Evolutionary conservation across 441 rosid species (phyloP).

Genomic region (Euphorbia schlechtendalii): DNA sequence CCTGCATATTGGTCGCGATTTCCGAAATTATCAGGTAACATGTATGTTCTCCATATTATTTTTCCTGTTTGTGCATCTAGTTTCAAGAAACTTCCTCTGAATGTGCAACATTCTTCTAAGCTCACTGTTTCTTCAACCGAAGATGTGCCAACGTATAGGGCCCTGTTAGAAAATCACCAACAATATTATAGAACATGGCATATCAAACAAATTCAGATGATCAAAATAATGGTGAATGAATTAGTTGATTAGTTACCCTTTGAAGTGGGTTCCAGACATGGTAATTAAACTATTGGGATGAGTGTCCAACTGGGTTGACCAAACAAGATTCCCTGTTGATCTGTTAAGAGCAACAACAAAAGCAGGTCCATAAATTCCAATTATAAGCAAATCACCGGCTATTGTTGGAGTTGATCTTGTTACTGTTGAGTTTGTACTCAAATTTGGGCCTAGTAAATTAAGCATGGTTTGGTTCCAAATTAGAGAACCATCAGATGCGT

Average conservation of each 20-base stretch:
- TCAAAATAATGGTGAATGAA: too few species aligned
- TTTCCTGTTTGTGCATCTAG: slow-evolving; percentile 21
- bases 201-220: too few species aligned
- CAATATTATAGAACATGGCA: too few species aligned
- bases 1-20: slow-evolving; percentile 28
- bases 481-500: slow-evolving; percentile 26
- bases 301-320: slow-evolving; percentile 34
- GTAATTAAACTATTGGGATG: slow-evolving; percentile 28
- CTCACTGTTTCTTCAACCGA: slow-evolving; percentile 30
- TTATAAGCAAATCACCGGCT: slow-evolving; percentile 27
- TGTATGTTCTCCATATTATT: slow-evolving; percentile 28
- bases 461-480: slow-evolving; percentile 31
- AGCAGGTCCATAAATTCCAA: slow-evolving; percentile 37
- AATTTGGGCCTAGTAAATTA: slow-evolving; percentile 22
- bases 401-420: slow-evolving; percentile 29
- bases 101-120: slow-evolving; percentile 33
- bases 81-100: slow-evolving; percentile 32
- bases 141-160: slow-evolving; percentile 32
- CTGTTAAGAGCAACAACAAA: slow-evolving; percentile 33
- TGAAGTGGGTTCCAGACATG: slow-evolving; percentile 38
- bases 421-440: slow-evolving; percentile 26
- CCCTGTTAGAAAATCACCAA: slow-evolving; percentile 13
- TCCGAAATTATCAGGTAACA: slow-evolving; percentile 35
- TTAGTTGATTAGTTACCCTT: slow-evolving; percentile 24
- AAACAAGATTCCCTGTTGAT: slow-evolving; percentile 32